These are phyloP conservation scores for Boletus vermiculosoides DNA, from an alignment of 768 basidiomycete species.

Conservation along the genomic window DNA sequence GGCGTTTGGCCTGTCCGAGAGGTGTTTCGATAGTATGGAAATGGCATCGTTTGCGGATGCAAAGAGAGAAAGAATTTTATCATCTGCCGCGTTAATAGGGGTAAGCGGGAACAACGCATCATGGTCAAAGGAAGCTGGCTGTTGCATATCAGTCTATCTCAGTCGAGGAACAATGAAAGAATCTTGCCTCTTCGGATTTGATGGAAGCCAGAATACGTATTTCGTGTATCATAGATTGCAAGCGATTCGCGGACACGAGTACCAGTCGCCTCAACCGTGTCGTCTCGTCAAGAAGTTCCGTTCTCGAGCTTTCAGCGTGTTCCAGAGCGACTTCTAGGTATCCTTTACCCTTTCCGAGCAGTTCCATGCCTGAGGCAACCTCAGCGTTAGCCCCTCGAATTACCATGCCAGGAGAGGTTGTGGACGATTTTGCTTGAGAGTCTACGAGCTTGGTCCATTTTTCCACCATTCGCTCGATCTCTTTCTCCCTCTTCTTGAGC, in stretches of 20 bases:
- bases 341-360: slow-evolving; percentile 49
- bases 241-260: slow-evolving; percentile 61
- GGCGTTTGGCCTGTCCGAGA: slow-evolving; percentile 11
- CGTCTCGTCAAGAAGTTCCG: slow-evolving; percentile 64
- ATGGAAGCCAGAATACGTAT: slow-evolving; percentile 41
- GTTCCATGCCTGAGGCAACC: slow-evolving; percentile 44
- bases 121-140: slow-evolving; percentile 49
- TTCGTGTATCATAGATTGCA: slow-evolving; percentile 54
- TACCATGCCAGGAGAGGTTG: slow-evolving; percentile 47
- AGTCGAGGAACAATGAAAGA: slow-evolving; percentile 2
- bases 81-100: slow-evolving; percentile 47
- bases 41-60: slow-evolving; percentile 39
- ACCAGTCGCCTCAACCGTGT: slow-evolving; percentile 56
- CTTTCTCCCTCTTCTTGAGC: slow-evolving; percentile 79
- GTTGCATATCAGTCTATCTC: slow-evolving; percentile 11
- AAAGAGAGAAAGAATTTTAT: slow-evolving; percentile 47
- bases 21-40: slow-evolving; percentile 31
- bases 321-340: slow-evolving; percentile 68
- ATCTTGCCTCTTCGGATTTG: slow-evolving; percentile 48
- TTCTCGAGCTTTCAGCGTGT: slow-evolving; percentile 67
- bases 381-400: slow-evolving; percentile 53
- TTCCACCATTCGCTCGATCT: slow-evolving; percentile 70
- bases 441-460: slow-evolving; percentile 74
- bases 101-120: slow-evolving; percentile 52
- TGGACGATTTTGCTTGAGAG: slow-evolving; percentile 57